Evolutionary conservation across 352 stramenopile genomes (phyloP), one percentile per base, ranked within the genome.

Genomic region (Pythium periplocum): DNA sequence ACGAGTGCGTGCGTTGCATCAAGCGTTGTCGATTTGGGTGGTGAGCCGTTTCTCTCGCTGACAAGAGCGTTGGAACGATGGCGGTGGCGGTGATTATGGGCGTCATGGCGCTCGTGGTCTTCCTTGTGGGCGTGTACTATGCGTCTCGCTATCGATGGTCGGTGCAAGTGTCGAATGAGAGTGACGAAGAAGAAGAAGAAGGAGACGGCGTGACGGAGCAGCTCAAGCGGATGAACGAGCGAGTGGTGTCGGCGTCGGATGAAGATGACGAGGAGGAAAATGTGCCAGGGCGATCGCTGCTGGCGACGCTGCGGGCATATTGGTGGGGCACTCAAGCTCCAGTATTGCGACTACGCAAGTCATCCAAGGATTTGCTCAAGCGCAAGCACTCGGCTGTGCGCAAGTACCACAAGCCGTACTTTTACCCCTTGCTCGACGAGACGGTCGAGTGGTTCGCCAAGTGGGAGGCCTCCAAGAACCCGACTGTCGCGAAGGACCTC

Each of bases 391-490:
- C 38, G 7, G 12, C 51, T 35, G 32, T 53, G n/a, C 58, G 53
- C 12, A 82, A 82, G 54, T 49, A 72, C 34, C 73, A 83, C 58
- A 70, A 76, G 56, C 67, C 73, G 30, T 75, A 74, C 46, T 87
- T 87, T 47, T 83, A 80, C 39, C 76, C 73, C n/a, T 45, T 84
- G 43, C 64, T 87, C 9, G 64, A 83, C 10, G 73, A 87, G 53
- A 83, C 76, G 0, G 67, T 62, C 8, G 55, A 76, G 57, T 86
- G 75, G 58, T 66, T 47, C 31, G 58, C 58, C 47, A 45, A 66
- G 55, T 86, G 73, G 73, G 64, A 81, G 17, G 38, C 57, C 17
- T 64, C 33, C 30, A 60, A 57, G 52, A 46, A 51, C 4, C 45
- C 42, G 9, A 31, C 43, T 31, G 9, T 30, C 9, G 9, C 9